Evolutionary conservation across 2,329 filamentous ascomycete genomes (phyloP).

Genomic region (Trichoderma semiorbis): DNA sequence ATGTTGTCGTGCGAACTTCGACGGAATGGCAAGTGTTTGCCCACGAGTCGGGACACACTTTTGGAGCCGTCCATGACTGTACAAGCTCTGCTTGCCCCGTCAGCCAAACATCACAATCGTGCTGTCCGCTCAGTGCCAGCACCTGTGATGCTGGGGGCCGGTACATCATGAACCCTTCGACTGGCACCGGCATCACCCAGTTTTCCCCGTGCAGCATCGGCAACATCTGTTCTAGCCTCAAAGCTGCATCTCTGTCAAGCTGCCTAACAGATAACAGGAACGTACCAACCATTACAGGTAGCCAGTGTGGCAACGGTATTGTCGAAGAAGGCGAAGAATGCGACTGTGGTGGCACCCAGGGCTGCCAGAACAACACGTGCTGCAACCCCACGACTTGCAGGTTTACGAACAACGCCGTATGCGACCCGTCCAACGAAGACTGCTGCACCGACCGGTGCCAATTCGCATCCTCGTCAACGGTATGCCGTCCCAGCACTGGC

Average conservation of each 20-base stretch:
- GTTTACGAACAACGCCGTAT: slow-evolving; percentile 71
- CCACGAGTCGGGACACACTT: slow-evolving; percentile 91
- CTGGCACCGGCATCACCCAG: slow-evolving; percentile 63
- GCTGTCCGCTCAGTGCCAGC: slow-evolving; percentile 69
- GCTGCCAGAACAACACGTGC: slow-evolving; percentile 73
- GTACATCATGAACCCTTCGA: slow-evolving; percentile 97
- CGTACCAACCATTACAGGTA: slow-evolving; percentile 75
- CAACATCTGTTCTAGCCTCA: slow-evolving; percentile 87
- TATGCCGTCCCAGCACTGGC: slow-evolving; percentile 79
- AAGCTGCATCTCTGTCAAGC: slow-evolving; percentile 67
- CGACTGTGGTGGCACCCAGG: slow-evolving; percentile 77
- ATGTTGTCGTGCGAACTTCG: slow-evolving; percentile 79
- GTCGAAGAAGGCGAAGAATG: slow-evolving; percentile 93
- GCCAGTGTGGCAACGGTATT: slow-evolving; percentile 93
- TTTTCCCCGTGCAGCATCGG: slow-evolving; percentile 91
- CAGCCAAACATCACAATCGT: slow-evolving; percentile 53
- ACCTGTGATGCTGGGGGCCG: slow-evolving; percentile 72
- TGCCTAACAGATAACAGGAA: slow-evolving; percentile 86
- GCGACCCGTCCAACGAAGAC: slow-evolving; percentile 77
- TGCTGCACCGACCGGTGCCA: slow-evolving; percentile 69
- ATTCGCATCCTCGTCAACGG: slow-evolving; percentile 61
- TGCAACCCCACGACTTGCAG: slow-evolving; percentile 85
- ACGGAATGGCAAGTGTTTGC: slow-evolving; percentile 95
- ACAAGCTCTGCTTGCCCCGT: slow-evolving; percentile 65
- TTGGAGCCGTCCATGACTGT: slow-evolving; percentile 95